Evolutionary conservation across 2,329 filamentous ascomycete species (phyloP).

Genomic region (Ceratocystis albifundus): DNA sequence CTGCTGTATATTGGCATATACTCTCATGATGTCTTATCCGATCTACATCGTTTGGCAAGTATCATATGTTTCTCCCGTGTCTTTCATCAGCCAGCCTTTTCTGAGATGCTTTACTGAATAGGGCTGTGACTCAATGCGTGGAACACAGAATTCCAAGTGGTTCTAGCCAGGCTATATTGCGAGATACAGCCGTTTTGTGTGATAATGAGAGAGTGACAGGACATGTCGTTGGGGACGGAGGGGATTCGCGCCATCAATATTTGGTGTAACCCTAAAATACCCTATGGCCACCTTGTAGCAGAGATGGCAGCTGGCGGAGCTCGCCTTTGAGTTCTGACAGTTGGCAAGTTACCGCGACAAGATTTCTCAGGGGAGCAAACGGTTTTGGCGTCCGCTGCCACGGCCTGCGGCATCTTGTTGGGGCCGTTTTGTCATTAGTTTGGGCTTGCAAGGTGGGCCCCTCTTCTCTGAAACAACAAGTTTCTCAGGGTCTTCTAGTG

Average conservation of each 20-base stretch:
- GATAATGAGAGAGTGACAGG: neutral
- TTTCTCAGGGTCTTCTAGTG: neutral
- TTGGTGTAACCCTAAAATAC: neutral
- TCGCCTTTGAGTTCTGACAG: no score
- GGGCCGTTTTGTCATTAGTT: neutral
- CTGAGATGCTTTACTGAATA: neutral
- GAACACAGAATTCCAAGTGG: neutral
- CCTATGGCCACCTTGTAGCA: neutral
- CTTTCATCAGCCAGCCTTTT: neutral
- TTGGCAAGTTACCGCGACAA: no score
- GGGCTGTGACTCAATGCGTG: neutral
- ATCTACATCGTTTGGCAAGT: neutral
- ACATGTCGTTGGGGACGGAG: neutral
- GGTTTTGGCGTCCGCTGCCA: no score
- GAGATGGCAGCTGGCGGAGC: no score
- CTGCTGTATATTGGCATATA: neutral
- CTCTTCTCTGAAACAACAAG: slow-evolving; percentile 9
- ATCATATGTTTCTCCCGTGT: neutral
- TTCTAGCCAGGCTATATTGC: neutral
- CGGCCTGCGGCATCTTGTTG: neutral
- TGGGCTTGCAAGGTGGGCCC: neutral
- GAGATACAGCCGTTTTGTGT: neutral
- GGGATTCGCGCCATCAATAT: neutral
- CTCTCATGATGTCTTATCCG: neutral
- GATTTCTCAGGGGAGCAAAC: no score